Percentiles rank a stretch among this genome's conserved stretches.
phyloP scores from a whole-genome alignment of 108 stramenopile species.

The Cyclostephanos tholiformis region DNA sequence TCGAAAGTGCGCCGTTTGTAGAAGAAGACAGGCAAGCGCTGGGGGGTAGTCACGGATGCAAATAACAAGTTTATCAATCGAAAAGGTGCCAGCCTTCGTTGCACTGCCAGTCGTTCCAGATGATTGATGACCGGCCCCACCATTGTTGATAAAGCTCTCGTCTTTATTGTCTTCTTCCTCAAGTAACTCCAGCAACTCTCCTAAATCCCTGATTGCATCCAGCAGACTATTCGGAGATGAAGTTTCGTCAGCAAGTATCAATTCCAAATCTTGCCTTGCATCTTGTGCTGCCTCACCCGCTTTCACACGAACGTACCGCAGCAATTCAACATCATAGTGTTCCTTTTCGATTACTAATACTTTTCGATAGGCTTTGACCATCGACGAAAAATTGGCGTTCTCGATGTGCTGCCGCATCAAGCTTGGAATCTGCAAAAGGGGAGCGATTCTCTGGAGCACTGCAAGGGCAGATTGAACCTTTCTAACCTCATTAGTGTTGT shows the following conservation, averaged over 20 bases:
- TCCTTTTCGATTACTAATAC: constrained; percentile 82
- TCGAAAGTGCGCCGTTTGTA: constrained; percentile 82
- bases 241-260: constrained; percentile 75
- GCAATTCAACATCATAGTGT: constrained; percentile 73
- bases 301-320: constrained; percentile 77
- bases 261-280: constrained; percentile 76
- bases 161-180: constrained; percentile 52
- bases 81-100: constrained; percentile 53
- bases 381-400: constrained; percentile 79
- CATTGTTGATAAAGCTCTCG: constrained; percentile 7
- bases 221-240: constrained; percentile 63
- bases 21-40: constrained; percentile 75
- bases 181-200: constrained; percentile 76
- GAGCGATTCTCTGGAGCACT: constrained; percentile 83
- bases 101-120: constrained; percentile 11
- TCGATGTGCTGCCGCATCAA: constrained; percentile 89
- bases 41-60: constrained; percentile 79
- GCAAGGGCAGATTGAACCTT: constrained; percentile 85
- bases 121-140: constrained; percentile 33
- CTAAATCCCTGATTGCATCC: constrained; percentile 82
- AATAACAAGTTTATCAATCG: constrained; percentile 67
- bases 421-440: constrained; percentile 78
- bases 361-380: constrained; percentile 86
- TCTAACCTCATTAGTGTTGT: constrained; percentile 88
- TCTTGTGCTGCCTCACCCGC: constrained; percentile 83